These are phyloP conservation scores for Morella rubra DNA, from an alignment of 306 rosid species.

Conservation along the genomic window DNA sequence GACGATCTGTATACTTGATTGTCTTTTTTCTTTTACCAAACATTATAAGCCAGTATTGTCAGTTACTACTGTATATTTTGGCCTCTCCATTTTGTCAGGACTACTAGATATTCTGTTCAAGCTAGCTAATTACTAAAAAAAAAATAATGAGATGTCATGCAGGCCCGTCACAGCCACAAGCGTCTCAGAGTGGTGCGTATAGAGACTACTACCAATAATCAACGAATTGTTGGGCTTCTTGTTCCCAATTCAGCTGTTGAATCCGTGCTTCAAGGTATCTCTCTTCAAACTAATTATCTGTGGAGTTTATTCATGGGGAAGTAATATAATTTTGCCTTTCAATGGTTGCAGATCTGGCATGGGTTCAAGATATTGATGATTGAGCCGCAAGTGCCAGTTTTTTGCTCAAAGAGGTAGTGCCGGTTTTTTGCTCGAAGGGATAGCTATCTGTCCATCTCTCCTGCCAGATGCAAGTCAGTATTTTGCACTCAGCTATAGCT, in stretches of 20 bases:
- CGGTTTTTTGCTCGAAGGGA: background rate
- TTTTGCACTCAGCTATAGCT: background rate
- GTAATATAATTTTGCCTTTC: conserved; percentile 21
- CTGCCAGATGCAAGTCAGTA: too few relatives aligned
- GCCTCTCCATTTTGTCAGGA: background rate
- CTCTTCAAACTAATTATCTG: conserved; percentile 1
- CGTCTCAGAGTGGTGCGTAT: conserved; percentile 90
- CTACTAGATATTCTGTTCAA: background rate
- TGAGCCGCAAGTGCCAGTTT: conserved; percentile 29
- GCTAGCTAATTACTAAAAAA: background rate
- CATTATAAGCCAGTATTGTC: background rate
- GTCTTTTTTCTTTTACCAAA: too few relatives aligned
- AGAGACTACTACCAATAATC: conserved; percentile 75
- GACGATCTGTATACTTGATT: background rate
- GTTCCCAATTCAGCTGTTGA: conserved; percentile 96
- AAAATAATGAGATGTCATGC: conserved; percentile 8
- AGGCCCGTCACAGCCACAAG: conserved; percentile 92
- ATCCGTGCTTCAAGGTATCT: conserved; percentile 82
- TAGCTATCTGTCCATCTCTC: background rate
- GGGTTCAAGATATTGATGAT: conserved; percentile 91
- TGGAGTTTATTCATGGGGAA: conserved; percentile 1
- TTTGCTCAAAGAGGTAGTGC: conserved; percentile 22
- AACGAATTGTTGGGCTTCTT: conserved; percentile 86
- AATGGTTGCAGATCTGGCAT: conserved; percentile 66
- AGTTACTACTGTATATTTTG: background rate